Base-by-base conservation (phyloP, 2,329 filamentous ascomycete species). In the Sporothrix globosa region DNA sequence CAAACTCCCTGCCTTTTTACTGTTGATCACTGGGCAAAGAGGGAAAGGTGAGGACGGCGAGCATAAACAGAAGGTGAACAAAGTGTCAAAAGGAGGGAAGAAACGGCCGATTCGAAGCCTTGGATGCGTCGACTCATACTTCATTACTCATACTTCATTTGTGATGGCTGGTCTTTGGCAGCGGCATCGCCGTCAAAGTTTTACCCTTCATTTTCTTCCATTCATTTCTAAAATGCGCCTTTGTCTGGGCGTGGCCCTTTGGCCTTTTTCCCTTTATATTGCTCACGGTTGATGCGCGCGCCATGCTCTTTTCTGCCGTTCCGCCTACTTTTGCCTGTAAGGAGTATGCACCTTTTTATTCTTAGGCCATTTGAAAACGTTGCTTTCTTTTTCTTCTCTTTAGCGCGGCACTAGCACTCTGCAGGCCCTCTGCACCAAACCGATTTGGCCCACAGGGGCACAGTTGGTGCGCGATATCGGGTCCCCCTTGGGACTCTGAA, bases 381-480 rank as follows among this genome's bases (percentile, higher is more conserved):
- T n/a, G 46, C 27, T 63, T 13, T 46, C 53, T 27, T 48, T 46
- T 48, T 63, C 41, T 48, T 67, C 44, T 17, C n/a, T 30, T 68
- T 68, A 68, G 66, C 66, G 50, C 39, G 46, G 39, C 50, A 9
- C 3, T 3, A 4, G 17, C 44, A 13, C 30, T n/a, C 30, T 48
- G 30, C 48, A 41, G 48, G 27, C 67, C 44, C 7, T 10, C 39
- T 27, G n/a, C 21, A 44, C 56, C 50, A 53, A 30, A 21, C 68
- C 68, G n/a, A 53, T 44, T 27, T 63, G 44, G 54, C 48, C 56
- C 54, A 50, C 54, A 52, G 19, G 46, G 30, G 27, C 27, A 6
- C 2, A 21, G 39, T 44, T 4, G 44, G 44, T 9, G 56, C 68
- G 68, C 68, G 68, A 69, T 69, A 69, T 69, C 68, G 68, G 68